These are phyloP conservation scores for Vicia sativa DNA, from an alignment of 306 rosid genomes.

Conservation along the genomic window DNA sequence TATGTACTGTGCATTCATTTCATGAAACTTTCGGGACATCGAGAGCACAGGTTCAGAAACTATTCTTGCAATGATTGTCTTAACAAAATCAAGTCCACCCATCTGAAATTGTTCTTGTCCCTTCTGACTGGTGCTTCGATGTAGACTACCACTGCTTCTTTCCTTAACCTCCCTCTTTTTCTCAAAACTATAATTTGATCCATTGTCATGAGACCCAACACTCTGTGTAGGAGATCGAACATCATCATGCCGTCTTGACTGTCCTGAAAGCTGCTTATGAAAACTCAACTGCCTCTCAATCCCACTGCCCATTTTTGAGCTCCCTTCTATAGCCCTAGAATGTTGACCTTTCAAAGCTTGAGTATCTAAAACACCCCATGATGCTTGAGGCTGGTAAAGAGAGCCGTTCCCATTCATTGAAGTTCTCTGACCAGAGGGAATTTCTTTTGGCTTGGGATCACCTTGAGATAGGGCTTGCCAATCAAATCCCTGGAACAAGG, in stretches of 20 bases:
- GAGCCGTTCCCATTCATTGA: slow-evolving; percentile 63
- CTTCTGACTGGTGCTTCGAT: slow-evolving; percentile 70
- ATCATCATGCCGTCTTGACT: slow-evolving; percentile 74
- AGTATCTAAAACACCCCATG: slow-evolving; percentile 63
- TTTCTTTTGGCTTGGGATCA: slow-evolving; percentile 76
- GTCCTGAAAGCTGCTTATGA: slow-evolving; percentile 79
- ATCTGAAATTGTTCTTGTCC: slow-evolving; percentile 62
- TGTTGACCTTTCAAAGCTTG: slow-evolving; percentile 71
- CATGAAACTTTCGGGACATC: slow-evolving; percentile 81
- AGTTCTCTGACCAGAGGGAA: slow-evolving; percentile 64
- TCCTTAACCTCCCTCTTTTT: slow-evolving; percentile 67
- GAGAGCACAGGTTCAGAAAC: slow-evolving; percentile 73
- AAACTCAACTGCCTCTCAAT: slow-evolving; percentile 88
- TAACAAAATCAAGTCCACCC: slow-evolving; percentile 72
- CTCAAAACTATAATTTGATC: slow-evolving; percentile 76
- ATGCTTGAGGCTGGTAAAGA: slow-evolving; percentile 65
- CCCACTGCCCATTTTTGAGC: slow-evolving; percentile 66
- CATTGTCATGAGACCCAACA: slow-evolving; percentile 89
- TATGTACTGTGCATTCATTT: slow-evolving; percentile 62
- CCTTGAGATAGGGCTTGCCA: slow-evolving; percentile 87
- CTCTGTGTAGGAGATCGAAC: slow-evolving; percentile 84
- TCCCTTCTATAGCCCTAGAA: slow-evolving; percentile 69
- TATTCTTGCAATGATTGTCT: slow-evolving; percentile 63
- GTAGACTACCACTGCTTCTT: slow-evolving; percentile 68
- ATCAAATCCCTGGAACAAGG: slow-evolving; percentile 88